Conservation (phyloP, 345 rosid species). For the Salix dunnii region DNA sequence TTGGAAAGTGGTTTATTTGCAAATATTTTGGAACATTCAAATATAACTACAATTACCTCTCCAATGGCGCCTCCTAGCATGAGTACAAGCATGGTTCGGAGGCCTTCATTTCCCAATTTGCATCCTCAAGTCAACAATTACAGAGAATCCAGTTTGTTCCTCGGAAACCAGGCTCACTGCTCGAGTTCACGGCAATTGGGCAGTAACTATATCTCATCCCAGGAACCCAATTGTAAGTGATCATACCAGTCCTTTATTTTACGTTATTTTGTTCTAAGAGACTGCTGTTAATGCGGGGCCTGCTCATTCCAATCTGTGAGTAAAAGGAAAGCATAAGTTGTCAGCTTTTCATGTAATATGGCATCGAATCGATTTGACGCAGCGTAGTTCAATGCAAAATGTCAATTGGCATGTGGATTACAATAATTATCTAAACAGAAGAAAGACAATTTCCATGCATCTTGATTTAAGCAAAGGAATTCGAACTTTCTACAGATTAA, state of each 20-base stretch:
- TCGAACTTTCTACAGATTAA: not conserved
- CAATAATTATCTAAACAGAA: not conserved
- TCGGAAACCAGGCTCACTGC: constrained; percentile 27
- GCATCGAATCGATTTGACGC: not conserved
- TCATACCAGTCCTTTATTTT: not conserved
- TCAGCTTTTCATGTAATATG: not conserved
- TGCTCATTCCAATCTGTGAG: not conserved
- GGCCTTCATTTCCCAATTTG: constrained; percentile 16
- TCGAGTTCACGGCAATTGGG: constrained; percentile 32
- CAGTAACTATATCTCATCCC: constrained; percentile 20
- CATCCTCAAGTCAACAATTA: constrained; percentile 29
- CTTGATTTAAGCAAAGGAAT: not conserved
- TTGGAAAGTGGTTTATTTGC: constrained; percentile 19
- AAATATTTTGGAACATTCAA: constrained; percentile 14
- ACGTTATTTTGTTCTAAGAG: not conserved
- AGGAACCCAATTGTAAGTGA: constrained; percentile 30
- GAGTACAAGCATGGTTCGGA: constrained; percentile 9
- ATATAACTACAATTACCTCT: constrained; percentile 14
- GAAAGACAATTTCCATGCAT: not conserved
- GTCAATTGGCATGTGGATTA: not conserved
- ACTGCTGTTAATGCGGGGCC: not conserved
- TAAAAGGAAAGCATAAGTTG: not conserved
- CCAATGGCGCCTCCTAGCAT: constrained; percentile 11
- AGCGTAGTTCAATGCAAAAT: not conserved
- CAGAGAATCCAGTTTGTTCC: constrained; percentile 18